Base-by-base conservation (phyloP, 805 yeast species). In the Zygotorulaspora sp. region DNA sequence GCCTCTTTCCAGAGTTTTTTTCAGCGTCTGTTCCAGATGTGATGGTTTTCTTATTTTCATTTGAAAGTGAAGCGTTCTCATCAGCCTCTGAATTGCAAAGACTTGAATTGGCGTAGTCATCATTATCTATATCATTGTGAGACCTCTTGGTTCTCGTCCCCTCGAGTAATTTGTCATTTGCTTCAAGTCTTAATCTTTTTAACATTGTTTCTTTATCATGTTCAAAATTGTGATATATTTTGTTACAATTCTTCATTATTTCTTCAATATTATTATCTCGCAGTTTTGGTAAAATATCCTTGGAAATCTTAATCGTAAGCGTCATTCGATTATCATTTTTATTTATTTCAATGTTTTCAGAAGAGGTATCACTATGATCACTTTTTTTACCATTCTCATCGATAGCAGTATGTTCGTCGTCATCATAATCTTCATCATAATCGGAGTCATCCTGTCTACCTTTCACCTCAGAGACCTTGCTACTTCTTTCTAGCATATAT, bases 171-270 rank as follows among this genome's bases (percentile, higher is more conserved):
- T 83, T 73, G 57, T 89, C 94, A 39, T 85, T 80, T 49, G 82
- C 83, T 52, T 86, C 94, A 21, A 89, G 66, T 53, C 80, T 83
- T 44, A 86, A 63, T 54, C 92, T 72, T 51, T 86, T 83, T 38
- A 80, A 67, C 38, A 86, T 67, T 1, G 89, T 84, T 36, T 85
- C 94, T 40, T 55, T 62, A 57, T 84, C 95, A 53, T 77, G 74
- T 56, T 84, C 94, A 54, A 82, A 82, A 48, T 72, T 77, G 53
- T 83, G 92, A 52, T 83, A 83, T 3, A 83, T 75, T 48, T 76
- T 80, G 61, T 78, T 78, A 65, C 82, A 81, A 53, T 77, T 82
- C 41, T 71, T 75, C 40, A 83, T 75, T 4, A 67, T 46, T 2
- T 49, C 48, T 28, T 60, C 63, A 30, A 61, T 54, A 30, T 67